These are phyloP conservation scores for Xylaria intraflava DNA, from an alignment of 495 filamentous ascomycete species.

Conservation along the genomic window DNA sequence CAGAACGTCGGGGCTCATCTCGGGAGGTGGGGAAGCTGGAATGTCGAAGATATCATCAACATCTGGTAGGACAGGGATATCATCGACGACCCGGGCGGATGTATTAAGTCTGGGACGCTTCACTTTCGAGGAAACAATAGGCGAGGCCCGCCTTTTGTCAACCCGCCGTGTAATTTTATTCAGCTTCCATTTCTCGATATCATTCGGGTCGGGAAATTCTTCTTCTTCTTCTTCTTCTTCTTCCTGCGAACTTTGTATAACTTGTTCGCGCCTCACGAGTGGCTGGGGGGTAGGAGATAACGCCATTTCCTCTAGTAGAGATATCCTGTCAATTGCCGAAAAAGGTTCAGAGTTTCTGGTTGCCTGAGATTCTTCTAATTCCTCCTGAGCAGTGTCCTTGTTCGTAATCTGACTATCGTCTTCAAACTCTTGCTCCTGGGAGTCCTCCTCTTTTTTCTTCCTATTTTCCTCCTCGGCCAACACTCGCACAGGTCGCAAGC, in stretches of 20 bases:
- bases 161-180: not conserved
- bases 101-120: constrained; percentile 16
- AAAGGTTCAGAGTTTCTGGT: constrained; percentile 16
- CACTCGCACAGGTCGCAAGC: constrained; percentile 56
- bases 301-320: constrained; percentile 8
- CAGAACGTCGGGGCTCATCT: constrained; percentile 19
- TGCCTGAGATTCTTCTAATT: constrained; percentile 24
- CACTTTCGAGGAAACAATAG: constrained; percentile 15
- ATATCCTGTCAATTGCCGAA: constrained; percentile 21
- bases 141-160: constrained; percentile 20
- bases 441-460: constrained; percentile 34
- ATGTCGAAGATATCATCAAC: constrained; percentile 20
- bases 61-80: constrained; percentile 1
- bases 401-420: constrained; percentile 43
- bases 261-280: constrained; percentile 2
- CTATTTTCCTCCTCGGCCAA: constrained; percentile 26
- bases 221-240: constrained; percentile 22
- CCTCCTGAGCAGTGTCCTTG: constrained; percentile 11
- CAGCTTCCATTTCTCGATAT: constrained; percentile 23
- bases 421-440: constrained; percentile 44
- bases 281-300: constrained; percentile 8
- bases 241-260: constrained; percentile 17
- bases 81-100: constrained; percentile 8
- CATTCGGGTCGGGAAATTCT: constrained; percentile 25
- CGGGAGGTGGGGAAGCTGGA: constrained; percentile 23